A percentile compares a stretch with the other conserved stretches of the same genome.
Evolutionary conservation across 208 protist genomes (phyloP).

Genomic region (Wallacemonas sp.): DNA sequence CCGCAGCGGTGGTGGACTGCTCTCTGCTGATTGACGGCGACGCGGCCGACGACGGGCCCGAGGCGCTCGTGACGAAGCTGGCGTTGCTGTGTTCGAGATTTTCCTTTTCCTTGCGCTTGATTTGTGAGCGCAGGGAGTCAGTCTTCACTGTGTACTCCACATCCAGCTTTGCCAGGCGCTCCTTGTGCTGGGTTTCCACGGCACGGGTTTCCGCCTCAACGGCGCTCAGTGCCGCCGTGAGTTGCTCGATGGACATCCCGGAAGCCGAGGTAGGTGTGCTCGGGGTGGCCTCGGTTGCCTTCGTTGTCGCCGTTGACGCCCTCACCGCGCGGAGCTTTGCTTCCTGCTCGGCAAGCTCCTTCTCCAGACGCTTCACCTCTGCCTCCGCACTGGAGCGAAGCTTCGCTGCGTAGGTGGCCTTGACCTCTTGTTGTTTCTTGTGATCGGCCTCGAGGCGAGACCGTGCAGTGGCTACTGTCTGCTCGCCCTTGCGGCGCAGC

Average conservation of each 20-base stretch:
- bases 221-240: background rate
- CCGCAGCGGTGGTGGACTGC: too few species aligned
- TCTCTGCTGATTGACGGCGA: too few species aligned
- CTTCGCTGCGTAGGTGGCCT: background rate
- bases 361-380: conserved; percentile 6
- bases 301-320: too few species aligned
- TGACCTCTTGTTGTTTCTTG: conserved; percentile 2
- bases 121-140: conserved; percentile 4
- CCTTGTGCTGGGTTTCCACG: conserved; percentile 21
- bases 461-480: background rate
- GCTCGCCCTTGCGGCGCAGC: conserved; percentile 9
- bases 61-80: background rate
- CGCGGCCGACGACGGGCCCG: background rate
- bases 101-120: conserved; percentile 13
- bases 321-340: too few species aligned
- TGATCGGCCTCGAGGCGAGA: conserved; percentile 1
- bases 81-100: conserved; percentile 6
- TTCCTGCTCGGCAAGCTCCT: conserved; percentile 14
- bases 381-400: background rate
- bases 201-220: conserved; percentile 13
- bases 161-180: conserved; percentile 4
- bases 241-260: background rate
- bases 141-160: conserved; percentile 12
- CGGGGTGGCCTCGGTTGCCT: too few species aligned
- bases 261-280: background rate